A percentile compares a stretch with the other conserved stretches of the same genome.
Evolutionary conservation across 495 filamentous ascomycete genomes (phyloP).

Genomic region (Trichoderma virens): DNA sequence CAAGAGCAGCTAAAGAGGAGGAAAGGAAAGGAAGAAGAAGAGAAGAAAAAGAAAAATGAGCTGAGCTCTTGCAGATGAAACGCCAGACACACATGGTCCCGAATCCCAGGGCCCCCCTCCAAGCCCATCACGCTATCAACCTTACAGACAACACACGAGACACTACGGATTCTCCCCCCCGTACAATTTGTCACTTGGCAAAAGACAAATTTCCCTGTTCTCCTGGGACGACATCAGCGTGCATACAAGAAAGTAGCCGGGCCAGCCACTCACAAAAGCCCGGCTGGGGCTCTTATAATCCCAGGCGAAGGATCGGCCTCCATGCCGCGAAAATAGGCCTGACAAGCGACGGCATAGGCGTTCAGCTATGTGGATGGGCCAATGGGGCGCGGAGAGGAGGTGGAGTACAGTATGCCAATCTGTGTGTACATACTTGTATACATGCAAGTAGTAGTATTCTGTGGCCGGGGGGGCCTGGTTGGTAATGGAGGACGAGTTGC

Average conservation of each 20-base stretch:
- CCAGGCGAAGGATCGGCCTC: constrained; percentile 1
- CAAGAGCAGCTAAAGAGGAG: background rate
- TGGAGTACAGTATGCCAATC: too few species aligned
- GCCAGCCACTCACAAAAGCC: background rate
- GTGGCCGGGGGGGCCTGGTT: too few species aligned
- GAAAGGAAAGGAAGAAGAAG: background rate
- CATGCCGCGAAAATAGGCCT: background rate
- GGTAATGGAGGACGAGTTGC: too few species aligned
- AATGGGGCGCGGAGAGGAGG: background rate
- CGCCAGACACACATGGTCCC: background rate
- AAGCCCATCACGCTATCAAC: too few species aligned
- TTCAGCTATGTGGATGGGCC: background rate
- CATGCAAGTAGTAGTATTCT: too few species aligned
- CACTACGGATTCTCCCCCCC: background rate
- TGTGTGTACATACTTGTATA: too few species aligned
- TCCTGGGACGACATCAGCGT: background rate
- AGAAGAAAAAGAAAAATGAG: background rate
- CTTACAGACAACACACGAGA: background rate
- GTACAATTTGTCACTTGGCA: too few species aligned
- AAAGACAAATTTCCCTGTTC: background rate
- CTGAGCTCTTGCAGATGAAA: background rate
- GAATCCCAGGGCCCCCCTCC: background rate
- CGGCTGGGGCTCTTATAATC: background rate
- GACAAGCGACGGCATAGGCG: background rate
- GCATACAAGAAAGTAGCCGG: background rate